Percentiles rank a stretch among this genome's conserved stretches.
Evolutionary conservation across 305 asterid species (phyloP).

Genomic region (Fraxinus baroniana): DNA sequence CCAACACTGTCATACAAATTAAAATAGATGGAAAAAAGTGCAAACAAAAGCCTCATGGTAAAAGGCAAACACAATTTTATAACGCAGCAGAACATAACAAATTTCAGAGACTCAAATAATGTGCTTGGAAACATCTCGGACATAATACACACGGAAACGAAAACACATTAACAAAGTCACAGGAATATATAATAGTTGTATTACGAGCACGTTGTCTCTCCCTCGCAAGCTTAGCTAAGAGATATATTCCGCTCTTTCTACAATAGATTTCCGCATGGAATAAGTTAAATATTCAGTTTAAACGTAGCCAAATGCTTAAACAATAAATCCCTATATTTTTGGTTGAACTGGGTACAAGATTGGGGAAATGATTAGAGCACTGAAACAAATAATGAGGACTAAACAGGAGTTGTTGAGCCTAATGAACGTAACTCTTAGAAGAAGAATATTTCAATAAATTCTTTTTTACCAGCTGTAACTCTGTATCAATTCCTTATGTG

Average conservation of each 20-base stretch:
- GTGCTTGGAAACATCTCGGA: background rate
- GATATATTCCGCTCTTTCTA: background rate
- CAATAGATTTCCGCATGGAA: background rate
- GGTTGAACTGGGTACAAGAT: background rate
- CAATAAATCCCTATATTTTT: background rate
- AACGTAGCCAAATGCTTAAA: background rate
- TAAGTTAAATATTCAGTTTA: background rate
- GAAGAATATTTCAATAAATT: background rate
- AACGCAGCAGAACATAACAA: background rate
- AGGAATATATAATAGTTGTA: background rate
- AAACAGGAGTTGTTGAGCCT: background rate
- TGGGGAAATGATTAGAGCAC: background rate
- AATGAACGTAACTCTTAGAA: background rate
- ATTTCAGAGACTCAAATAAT: background rate
- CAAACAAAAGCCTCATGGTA: slow-evolving; percentile 12
- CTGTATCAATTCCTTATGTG: slow-evolving; percentile 9
- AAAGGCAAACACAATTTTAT: background rate
- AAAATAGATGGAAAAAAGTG: background rate
- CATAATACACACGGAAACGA: background rate
- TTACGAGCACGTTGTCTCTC: background rate
- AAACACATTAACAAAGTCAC: background rate
- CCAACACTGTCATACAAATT: background rate
- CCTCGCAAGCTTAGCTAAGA: background rate
- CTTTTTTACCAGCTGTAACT: background rate
- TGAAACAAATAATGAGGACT: background rate